phyloP scores from a whole-genome alignment of 2,329 filamentous ascomycete species.

The Monosporascus sp. region DNA sequence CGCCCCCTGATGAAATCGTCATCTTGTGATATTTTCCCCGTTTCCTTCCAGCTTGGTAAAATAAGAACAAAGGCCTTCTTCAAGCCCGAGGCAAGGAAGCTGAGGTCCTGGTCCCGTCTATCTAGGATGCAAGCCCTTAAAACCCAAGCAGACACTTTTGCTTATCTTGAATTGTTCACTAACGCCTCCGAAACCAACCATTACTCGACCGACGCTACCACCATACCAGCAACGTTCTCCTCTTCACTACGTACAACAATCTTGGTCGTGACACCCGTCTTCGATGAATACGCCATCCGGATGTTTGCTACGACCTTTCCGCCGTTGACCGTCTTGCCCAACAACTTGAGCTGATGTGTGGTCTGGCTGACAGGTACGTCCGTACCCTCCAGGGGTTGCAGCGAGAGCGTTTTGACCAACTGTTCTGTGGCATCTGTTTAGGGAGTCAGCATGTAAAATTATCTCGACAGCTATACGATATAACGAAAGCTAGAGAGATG shows the following conservation, averaged over 20 bases:
- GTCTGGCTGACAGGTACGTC: constrained; percentile 84
- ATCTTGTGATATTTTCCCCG: too few species aligned
- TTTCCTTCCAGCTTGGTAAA: too few species aligned
- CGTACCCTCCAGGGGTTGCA: constrained; percentile 91
- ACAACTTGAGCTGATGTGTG: constrained; percentile 90
- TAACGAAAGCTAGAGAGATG: background rate
- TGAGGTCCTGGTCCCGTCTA: too few species aligned
- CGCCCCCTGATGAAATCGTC: too few species aligned
- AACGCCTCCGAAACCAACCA: constrained; percentile 4
- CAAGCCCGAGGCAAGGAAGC: too few species aligned
- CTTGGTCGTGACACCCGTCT: constrained; percentile 93
- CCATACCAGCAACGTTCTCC: constrained; percentile 77
- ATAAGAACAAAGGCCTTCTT: too few species aligned
- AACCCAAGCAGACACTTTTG: too few species aligned
- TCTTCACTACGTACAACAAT: constrained; percentile 90
- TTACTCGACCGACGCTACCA: constrained; percentile 81
- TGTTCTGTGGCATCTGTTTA: constrained; percentile 81
- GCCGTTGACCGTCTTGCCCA: constrained; percentile 90
- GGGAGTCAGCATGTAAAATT: background rate
- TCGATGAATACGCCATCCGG: constrained; percentile 89
- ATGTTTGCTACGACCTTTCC: constrained; percentile 83
- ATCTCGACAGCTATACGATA: background rate
- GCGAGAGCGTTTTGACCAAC: constrained; percentile 76
- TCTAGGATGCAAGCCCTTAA: too few species aligned
- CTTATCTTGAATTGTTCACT: too few species aligned